These are phyloP conservation scores for Eleusine indica DNA, from an alignment of 176 grass and related monocot species.

Conservation along the genomic window DNA sequence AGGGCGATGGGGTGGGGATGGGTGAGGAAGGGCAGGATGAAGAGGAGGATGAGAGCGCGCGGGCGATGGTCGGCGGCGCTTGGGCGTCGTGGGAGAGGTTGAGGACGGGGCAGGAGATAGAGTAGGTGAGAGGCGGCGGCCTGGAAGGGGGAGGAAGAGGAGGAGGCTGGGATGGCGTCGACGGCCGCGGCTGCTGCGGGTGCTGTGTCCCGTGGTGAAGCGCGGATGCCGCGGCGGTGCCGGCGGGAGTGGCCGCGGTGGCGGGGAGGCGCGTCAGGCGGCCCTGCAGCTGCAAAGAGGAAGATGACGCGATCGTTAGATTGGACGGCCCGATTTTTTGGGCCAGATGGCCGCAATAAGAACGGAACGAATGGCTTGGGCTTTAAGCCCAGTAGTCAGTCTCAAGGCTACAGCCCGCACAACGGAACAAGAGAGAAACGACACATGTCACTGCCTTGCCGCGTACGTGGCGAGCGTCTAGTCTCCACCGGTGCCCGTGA, in stretches of 20 bases:
- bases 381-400: not conserved
- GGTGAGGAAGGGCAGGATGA: not conserved
- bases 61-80: constrained; percentile 37
- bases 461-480: no score
- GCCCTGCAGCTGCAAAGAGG: constrained; percentile 35
- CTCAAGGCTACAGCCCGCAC: no score
- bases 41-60: constrained; percentile 33
- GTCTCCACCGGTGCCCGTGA: not conserved
- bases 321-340: not conserved
- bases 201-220: constrained; percentile 3
- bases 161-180: not conserved
- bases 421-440: not conserved
- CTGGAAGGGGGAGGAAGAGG: not conserved
- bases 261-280: constrained; percentile 28
- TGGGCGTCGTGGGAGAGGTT: constrained; percentile 22
- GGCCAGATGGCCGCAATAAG: not conserved
- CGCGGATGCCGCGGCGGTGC: constrained; percentile 28
- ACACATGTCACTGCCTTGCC: not conserved
- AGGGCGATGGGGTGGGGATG: not conserved
- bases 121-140: constrained; percentile 4
- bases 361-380: not conserved
- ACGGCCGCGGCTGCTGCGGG: constrained; percentile 5
- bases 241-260: constrained; percentile 36
- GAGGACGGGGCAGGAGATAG: constrained; percentile 39
- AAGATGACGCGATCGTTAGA: not conserved